A percentile compares a stretch with the other conserved stretches of the same genome.
Conservation (phyloP, 2,329 filamentous ascomycete genomes). For the Aureobasidium sp. region DNA sequence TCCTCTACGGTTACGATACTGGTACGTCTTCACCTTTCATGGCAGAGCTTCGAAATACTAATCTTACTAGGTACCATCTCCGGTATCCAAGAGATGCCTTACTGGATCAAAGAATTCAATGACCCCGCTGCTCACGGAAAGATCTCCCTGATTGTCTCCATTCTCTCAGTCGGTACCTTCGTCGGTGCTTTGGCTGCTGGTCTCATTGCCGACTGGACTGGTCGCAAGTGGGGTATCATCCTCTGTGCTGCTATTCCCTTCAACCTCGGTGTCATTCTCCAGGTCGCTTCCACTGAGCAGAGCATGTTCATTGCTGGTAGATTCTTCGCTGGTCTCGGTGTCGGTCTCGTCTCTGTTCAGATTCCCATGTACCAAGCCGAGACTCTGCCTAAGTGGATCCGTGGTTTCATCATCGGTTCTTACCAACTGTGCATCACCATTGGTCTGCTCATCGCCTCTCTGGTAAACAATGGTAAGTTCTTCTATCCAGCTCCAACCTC, state of each 20-base stretch:
- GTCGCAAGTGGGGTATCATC: constrained; percentile 63
- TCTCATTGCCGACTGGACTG: constrained; percentile 65
- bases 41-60: no score
- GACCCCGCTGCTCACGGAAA: constrained; percentile 10
- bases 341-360: constrained; percentile 53
- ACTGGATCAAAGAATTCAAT: constrained; percentile 18
- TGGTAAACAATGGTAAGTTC: constrained; percentile 54
- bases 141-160: constrained; percentile 21
- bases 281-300: constrained; percentile 19
- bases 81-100: constrained; percentile 17
- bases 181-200: constrained; percentile 39
- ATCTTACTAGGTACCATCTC: neutral
- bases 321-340: constrained; percentile 20
- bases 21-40: no score
- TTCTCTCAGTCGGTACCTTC: constrained; percentile 22
- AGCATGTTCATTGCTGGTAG: constrained; percentile 19
- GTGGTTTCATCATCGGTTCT: constrained; percentile 65
- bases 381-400: constrained; percentile 64
- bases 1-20: constrained; percentile 20
- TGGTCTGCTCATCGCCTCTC: constrained; percentile 64
- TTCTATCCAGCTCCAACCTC: no score
- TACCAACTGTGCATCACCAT: constrained; percentile 76
- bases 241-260: constrained; percentile 51
- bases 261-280: constrained; percentile 21
- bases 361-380: constrained; percentile 75